These are phyloP conservation scores for Haplosporangium sp. DNA, from an alignment of 371 early-diverging fungal genomes.

Conservation along the genomic window DNA sequence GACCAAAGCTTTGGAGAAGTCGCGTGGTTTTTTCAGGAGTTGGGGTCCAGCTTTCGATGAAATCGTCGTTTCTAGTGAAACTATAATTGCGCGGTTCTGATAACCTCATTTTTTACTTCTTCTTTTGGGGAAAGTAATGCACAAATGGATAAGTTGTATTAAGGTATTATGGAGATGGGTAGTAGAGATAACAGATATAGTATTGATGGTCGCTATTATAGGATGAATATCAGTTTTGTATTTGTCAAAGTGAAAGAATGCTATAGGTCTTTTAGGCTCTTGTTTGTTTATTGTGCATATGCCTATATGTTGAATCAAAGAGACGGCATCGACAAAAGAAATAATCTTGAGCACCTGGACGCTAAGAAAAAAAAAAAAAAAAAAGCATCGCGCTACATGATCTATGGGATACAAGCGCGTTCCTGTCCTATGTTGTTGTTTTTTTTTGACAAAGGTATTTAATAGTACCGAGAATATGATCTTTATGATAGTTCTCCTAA, in stretches of 20 bases:
- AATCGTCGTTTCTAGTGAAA: background rate
- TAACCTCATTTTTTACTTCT: background rate
- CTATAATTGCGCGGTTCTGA: background rate
- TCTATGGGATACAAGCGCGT: too few relatives aligned
- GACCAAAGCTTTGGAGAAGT: slow-evolving; percentile 7
- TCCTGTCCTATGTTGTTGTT: too few relatives aligned
- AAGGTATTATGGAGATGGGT: too few relatives aligned
- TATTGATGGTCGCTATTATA: too few relatives aligned
- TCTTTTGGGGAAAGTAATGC: background rate
- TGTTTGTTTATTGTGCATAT: background rate
- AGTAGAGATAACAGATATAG: too few relatives aligned
- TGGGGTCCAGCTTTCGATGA: background rate
- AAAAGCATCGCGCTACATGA: too few relatives aligned
- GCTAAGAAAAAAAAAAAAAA: too few relatives aligned
- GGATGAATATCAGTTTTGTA: background rate
- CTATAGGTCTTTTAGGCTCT: background rate
- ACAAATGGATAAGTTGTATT: too few relatives aligned
- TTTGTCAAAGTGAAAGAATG: background rate
- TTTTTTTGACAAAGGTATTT: too few relatives aligned
- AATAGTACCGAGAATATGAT: too few relatives aligned
- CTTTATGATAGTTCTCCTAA: too few relatives aligned
- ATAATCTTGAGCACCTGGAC: background rate
- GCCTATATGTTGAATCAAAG: background rate
- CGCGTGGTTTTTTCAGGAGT: slow-evolving; percentile 19
- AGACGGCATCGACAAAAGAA: background rate